A percentile compares a stretch with the other conserved stretches of the same genome.
These are phyloP conservation scores for Pythium dissotocum DNA, from an alignment of 352 stramenopile species.

Conservation along the genomic window DNA sequence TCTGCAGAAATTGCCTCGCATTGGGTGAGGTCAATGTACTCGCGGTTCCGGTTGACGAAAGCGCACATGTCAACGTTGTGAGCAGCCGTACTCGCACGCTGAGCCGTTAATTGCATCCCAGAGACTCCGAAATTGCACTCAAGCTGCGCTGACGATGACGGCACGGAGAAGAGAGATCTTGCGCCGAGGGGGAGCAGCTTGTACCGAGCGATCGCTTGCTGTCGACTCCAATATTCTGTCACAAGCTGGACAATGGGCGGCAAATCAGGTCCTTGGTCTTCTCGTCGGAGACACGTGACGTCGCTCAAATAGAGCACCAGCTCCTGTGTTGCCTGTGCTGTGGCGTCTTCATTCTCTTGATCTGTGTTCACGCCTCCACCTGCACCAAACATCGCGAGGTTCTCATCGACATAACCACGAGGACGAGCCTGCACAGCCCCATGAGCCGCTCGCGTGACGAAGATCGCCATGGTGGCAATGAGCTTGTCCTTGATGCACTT, in stretches of 20 bases:
- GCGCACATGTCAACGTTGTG: slow-evolving; percentile 13
- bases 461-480: no score
- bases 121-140: slow-evolving; percentile 13
- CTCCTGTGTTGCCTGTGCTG: not conserved
- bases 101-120: not conserved
- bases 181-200: not conserved
- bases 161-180: slow-evolving; percentile 8
- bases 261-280: not conserved
- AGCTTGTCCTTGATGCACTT: not conserved
- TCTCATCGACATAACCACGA: no score
- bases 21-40: slow-evolving; percentile 4
- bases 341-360: no score
- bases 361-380: no score
- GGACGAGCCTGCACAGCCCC: no score
- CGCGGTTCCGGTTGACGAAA: slow-evolving; percentile 10
- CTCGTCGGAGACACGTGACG: not conserved
- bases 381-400: not conserved
- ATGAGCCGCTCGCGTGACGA: no score
- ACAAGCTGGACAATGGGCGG: not conserved
- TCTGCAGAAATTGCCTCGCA: not conserved
- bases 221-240: slow-evolving; percentile 1
- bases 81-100: not conserved
- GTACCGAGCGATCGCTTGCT: not conserved
- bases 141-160: slow-evolving; percentile 14
- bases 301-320: not conserved